phyloP scores from a whole-genome alignment of 2,329 filamentous ascomycete species.

The Lasiodiplodia sp. region DNA sequence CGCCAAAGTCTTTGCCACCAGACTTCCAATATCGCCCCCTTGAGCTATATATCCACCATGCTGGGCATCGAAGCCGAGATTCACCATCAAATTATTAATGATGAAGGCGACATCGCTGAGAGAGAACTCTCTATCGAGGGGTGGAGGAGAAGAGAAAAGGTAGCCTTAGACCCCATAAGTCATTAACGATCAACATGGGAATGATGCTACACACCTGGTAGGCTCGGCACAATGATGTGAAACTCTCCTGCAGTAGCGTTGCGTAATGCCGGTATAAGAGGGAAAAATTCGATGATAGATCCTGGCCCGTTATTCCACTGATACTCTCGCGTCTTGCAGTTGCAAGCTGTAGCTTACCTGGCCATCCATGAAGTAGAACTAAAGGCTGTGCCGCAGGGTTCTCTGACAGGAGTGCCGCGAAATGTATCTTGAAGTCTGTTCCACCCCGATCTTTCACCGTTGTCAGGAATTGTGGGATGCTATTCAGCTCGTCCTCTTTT shows the following conservation, averaged over 20 bases:
- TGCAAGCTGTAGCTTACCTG: constrained; percentile 34
- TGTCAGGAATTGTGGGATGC: constrained; percentile 27
- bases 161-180: not conserved
- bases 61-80: constrained; percentile 59
- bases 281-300: not conserved
- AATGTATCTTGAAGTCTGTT: constrained; percentile 57
- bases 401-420: constrained; percentile 62
- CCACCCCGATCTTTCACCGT: constrained; percentile 50
- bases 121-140: constrained; percentile 54
- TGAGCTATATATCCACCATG: constrained; percentile 57
- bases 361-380: constrained; percentile 65
- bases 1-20: constrained; percentile 51
- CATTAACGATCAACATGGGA: not conserved
- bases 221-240: not conserved
- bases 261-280: not conserved
- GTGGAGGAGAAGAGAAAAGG: constrained; percentile 35
- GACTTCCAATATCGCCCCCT: constrained; percentile 64
- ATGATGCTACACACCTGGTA: not conserved
- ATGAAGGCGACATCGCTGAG: constrained; percentile 50
- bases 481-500: not conserved
- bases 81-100: constrained; percentile 63
- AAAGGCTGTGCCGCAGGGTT: constrained; percentile 61
- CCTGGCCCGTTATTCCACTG: not conserved
- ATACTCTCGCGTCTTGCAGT: not conserved
- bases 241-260: not conserved